Evolutionary conservation across 2,329 filamentous ascomycete genomes (phyloP), one percentile per base, ranked within the genome.

Genomic region (Monilinia aucupariae): DNA sequence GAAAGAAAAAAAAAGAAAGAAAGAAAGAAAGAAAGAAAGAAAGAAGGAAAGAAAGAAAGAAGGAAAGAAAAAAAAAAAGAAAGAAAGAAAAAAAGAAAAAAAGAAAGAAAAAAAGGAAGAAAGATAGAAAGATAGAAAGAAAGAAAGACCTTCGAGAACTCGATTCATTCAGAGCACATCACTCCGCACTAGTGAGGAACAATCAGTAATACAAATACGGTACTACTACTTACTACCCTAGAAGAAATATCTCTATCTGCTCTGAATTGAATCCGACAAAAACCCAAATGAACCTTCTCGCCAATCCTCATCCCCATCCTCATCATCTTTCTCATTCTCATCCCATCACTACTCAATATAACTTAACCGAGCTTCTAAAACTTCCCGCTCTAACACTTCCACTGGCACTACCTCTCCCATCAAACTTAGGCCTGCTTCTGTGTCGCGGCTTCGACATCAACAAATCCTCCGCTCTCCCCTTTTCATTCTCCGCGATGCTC

Each of bases 401-500:
- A 13, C 66, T 70, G 22, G 56, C 22, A 51, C 68, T 70, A 7
- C 64, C 55, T 48, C 67, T 72, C 20, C 27, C 54, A 47, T 69
- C 68, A 13, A 63, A 37, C 43, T 66, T 70, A 15, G 56, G 12
- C 48, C 66, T 69, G 3, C 64, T 53, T 39, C 66, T 71, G 49
- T 62, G 64, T 51, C 64, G 62, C 27, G 68, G 64, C 56, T 69
- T 72, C 1, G 65, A 66, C 41, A 67, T 64, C n/a, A 71, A 64
- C 25, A 70, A 43, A 27, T 48, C 64, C 51, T 71, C 67, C 13
- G 69, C 69, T 53, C 68, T 70, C 12, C 67, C 67, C 65, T 70
- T 64, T 54, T 71, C 71, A 39, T 72, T 68, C 63, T 70, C 60
- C 34, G 64, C 65, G 45, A 75, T 72, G 4, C 45, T 55, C 45